Conservation (phyloP, 2,329 filamentous ascomycete species). For the Thyridium curvatum region DNA sequence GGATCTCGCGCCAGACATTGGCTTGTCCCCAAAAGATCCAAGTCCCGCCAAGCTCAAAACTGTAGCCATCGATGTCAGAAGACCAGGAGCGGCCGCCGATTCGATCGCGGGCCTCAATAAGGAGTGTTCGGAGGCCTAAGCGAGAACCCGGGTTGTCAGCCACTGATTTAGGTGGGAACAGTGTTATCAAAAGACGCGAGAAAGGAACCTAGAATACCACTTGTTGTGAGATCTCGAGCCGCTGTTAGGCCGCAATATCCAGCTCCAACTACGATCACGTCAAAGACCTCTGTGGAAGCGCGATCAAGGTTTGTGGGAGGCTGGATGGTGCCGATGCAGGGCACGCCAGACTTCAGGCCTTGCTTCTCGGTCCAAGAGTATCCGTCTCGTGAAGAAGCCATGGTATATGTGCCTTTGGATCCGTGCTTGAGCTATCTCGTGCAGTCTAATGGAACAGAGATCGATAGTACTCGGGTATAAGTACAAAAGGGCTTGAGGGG, state of each 20-base stretch:
- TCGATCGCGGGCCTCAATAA: slow-evolving; percentile 17
- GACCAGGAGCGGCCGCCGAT: slow-evolving; percentile 42
- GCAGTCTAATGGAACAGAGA: too few species aligned
- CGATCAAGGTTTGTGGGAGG: slow-evolving; percentile 14
- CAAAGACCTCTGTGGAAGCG: slow-evolving; percentile 9
- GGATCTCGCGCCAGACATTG: slow-evolving; percentile 36
- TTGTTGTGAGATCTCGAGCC: slow-evolving; percentile 9
- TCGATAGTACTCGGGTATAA: too few species aligned
- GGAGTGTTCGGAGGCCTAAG: too few species aligned
- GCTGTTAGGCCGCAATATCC: slow-evolving; percentile 22
- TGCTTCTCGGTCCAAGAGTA: slow-evolving; percentile 20
- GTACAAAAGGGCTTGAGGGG: too few species aligned
- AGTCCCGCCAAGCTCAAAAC: slow-evolving; percentile 42
- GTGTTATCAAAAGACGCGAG: too few species aligned
- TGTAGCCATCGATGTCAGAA: slow-evolving; percentile 33
- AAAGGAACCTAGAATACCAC: too few species aligned
- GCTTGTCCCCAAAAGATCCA: slow-evolving; percentile 40
- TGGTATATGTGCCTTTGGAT: too few species aligned
- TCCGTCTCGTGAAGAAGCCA: slow-evolving; percentile 22
- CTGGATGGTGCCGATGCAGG: slow-evolving; percentile 20
- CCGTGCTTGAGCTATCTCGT: too few species aligned
- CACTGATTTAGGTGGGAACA: too few species aligned
- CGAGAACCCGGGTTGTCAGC: too few species aligned
- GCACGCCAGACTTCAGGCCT: slow-evolving; percentile 20
- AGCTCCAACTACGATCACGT: slow-evolving; percentile 22